These are phyloP conservation scores for Orbilia brochopaga DNA, from an alignment of 2,329 filamentous ascomycete species.

Conservation along the genomic window DNA sequence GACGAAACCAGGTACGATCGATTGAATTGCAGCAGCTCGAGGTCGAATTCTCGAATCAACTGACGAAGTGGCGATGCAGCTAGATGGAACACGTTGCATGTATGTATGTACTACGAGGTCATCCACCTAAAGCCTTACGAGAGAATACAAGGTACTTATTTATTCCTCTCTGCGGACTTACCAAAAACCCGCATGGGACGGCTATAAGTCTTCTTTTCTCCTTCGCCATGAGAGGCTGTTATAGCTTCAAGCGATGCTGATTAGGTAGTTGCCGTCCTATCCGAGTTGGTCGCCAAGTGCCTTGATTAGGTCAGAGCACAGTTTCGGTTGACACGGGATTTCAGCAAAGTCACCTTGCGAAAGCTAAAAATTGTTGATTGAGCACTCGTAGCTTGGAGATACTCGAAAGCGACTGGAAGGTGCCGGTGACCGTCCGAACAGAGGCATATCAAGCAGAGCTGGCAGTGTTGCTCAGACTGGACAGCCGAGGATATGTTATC, in stretches of 20 bases:
- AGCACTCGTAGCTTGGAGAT: conserved; percentile 20
- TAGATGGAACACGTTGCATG: too few relatives aligned
- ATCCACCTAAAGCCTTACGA: too few relatives aligned
- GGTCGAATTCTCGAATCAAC: too few relatives aligned
- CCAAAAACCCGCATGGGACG: not conserved
- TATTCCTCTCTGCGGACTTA: too few relatives aligned
- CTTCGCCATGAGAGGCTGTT: conserved; percentile 4
- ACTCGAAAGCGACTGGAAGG: conserved; percentile 27
- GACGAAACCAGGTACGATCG: not conserved
- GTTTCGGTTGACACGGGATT: conserved; percentile 45
- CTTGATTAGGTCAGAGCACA: conserved; percentile 18
- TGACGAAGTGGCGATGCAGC: too few relatives aligned
- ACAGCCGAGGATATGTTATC: conserved; percentile 50
- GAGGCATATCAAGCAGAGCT: conserved; percentile 4
- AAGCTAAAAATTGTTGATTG: conserved; percentile 10
- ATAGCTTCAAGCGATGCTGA: not conserved
- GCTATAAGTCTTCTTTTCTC: conserved; percentile 20
- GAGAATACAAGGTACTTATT: too few relatives aligned
- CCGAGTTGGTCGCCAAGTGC: conserved; percentile 35
- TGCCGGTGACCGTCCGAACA: conserved; percentile 45
- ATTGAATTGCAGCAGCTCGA: not conserved
- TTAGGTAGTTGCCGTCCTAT: conserved; percentile 47
- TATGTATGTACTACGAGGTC: too few relatives aligned
- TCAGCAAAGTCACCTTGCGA: conserved; percentile 17
- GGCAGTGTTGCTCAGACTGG: not conserved